These are phyloP conservation scores for Marchantia polymorpha DNA, from an alignment of 225 moss, liverwort and hornwort genomes.

Conservation along the genomic window DNA sequence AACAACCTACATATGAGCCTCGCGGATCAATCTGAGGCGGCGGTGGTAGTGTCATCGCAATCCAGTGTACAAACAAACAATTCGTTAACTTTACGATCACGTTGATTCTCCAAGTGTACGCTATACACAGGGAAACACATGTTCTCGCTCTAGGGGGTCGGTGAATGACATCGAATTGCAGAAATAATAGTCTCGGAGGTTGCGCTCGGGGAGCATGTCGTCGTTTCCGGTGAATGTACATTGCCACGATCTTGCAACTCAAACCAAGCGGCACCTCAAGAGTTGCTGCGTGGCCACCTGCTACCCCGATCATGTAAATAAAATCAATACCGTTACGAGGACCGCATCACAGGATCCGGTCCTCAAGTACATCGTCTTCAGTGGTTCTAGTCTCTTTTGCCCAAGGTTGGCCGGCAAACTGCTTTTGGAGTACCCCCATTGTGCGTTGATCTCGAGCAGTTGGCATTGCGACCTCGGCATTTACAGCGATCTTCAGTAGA, in stretches of 20 bases:
- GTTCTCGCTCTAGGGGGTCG: not conserved
- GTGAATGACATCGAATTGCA: not conserved
- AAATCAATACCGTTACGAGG: constrained; percentile 4
- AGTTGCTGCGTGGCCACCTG: not conserved
- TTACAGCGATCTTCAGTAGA: not conserved
- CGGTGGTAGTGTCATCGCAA: not conserved
- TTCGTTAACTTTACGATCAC: constrained; percentile 21
- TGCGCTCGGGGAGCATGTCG: not conserved
- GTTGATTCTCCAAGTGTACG: constrained; percentile 7
- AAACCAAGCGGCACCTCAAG: not conserved
- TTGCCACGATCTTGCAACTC: not conserved
- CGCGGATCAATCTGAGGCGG: not conserved
- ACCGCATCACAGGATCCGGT: not conserved
- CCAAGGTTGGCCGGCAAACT: not conserved
- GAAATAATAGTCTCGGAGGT: not conserved
- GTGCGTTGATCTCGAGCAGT: not conserved
- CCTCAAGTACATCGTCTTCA: not conserved
- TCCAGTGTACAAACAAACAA: constrained; percentile 32
- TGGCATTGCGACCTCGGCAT: not conserved
- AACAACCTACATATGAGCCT: not conserved
- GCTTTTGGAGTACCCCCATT: not conserved
- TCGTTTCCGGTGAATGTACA: not conserved
- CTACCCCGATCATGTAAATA: not conserved
- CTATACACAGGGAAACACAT: not conserved
- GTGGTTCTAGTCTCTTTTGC: not conserved